Base-by-base conservation (phyloP, 2,329 filamentous ascomycete genomes). In the Trichoderma sp. region DNA sequence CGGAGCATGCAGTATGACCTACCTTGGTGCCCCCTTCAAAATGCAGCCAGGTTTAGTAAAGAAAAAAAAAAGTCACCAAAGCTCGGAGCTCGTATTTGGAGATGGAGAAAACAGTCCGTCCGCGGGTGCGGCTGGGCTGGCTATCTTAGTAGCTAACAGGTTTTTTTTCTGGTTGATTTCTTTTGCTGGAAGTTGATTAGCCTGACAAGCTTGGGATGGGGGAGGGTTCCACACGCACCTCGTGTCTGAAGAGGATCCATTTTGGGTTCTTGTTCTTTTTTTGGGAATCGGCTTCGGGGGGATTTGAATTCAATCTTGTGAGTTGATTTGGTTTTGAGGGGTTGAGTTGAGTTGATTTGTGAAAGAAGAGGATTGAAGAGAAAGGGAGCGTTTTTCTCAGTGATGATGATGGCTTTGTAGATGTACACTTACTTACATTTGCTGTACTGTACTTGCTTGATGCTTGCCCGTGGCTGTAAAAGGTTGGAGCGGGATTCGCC, bases 221-320 rank as follows among this genome's bases (percentile, higher is more conserved):
- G 32, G 43, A 23, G 26, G 39, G 59, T 6, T 61, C 69, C 69
- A 71, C 69, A 20, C 69, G 69, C 69, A 71, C 69, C 69, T 71
- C 69, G 69, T 66, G 69, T 58, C 61, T 59, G 47, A 15, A 15
- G 23, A 30, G 30, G 30, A 8, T 17, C 28, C 17, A 5, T 15
- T 30, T 12, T 32, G 17, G 12, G 43, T 50, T 57, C 13, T 13
- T 20, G n/a, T 53, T 6, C 32, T 65, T 32, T 55, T 55, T 26
- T 53, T 55, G 47, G 15, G 32, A 36, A n/a, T 66, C 50, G 64
- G 20, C n/a, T 26, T 61, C 32, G 58, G 58, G 34, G 34, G 34
- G 20, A 63, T 43, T 63, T 43, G 3, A 30, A 23, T 20, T 6
- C 13, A 36, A 36, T 36, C 34, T 36, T 36, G 34, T 15, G 12